These are phyloP conservation scores for Cantharellus anzutake DNA, from an alignment of 768 basidiomycete species.

Conservation along the genomic window DNA sequence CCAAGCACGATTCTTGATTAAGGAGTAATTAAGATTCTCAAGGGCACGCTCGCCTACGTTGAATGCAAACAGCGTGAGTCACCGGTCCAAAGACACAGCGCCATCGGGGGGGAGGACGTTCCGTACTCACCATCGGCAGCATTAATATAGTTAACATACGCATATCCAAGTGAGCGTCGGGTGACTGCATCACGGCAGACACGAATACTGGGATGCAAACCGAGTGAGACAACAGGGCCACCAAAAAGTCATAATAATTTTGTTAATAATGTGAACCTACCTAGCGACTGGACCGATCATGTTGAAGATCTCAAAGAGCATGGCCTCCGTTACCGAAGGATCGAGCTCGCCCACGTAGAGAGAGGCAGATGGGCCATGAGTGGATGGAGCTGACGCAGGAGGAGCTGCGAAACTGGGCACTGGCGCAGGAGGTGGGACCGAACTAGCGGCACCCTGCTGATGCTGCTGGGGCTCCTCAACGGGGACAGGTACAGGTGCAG, in stretches of 20 bases:
- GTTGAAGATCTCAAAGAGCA: slow-evolving; percentile 99
- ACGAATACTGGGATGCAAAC: slow-evolving; percentile 49
- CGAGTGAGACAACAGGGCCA: background rate
- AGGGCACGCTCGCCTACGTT: slow-evolving; percentile 80
- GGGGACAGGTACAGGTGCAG: background rate
- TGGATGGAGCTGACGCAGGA: slow-evolving; percentile 32
- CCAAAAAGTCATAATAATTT: background rate
- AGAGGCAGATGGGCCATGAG: slow-evolving; percentile 48
- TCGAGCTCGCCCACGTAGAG: slow-evolving; percentile 99
- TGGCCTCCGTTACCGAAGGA: slow-evolving; percentile 93
- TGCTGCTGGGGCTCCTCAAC: background rate
- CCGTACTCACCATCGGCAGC: slow-evolving; percentile 58
- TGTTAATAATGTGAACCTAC: slow-evolving; percentile 24
- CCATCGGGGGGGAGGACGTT: background rate
- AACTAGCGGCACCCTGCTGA: slow-evolving; percentile 7
- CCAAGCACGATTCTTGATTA: slow-evolving; percentile 97
- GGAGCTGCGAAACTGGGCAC: slow-evolving; percentile 18
- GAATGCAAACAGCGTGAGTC: background rate
- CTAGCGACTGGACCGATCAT: slow-evolving; percentile 99
- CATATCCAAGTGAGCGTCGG: slow-evolving; percentile 97
- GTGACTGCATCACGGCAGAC: slow-evolving; percentile 99
- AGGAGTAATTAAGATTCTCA: slow-evolving; percentile 97
- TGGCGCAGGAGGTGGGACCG: slow-evolving; percentile 24
- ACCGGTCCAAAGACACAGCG: background rate
- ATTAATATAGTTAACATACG: slow-evolving; percentile 98